A percentile compares a stretch with the other conserved stretches of the same genome.
These are phyloP conservation scores for Pyrrhoderma noxium DNA, from an alignment of 1,284 basidiomycete genomes.

Conservation along the genomic window DNA sequence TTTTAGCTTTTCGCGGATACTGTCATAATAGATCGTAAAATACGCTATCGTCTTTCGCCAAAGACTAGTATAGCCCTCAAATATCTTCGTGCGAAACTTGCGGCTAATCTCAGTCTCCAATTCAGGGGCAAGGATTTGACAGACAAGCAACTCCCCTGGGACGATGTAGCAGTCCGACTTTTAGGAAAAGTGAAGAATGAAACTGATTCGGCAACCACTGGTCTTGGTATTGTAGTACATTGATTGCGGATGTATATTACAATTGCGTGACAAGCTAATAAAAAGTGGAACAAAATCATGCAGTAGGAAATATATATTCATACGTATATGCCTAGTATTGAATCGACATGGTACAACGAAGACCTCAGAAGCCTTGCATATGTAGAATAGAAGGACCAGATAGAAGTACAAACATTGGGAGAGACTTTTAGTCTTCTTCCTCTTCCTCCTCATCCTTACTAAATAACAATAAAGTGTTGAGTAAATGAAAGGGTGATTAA, in stretches of 20 bases:
- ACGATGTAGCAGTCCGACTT: constrained; percentile 58
- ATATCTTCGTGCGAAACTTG: constrained; percentile 64
- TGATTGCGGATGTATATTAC: constrained; percentile 6
- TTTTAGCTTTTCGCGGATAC: constrained; percentile 66
- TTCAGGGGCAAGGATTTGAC: constrained; percentile 57
- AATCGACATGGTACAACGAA: not conserved
- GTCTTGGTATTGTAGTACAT: constrained; percentile 17
- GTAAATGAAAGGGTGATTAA: not conserved
- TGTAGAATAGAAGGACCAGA: not conserved
- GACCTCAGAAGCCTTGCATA: not conserved
- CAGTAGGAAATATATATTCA: not conserved
- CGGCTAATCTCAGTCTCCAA: constrained; percentile 54
- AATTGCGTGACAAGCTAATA: not conserved
- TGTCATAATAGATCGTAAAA: constrained; percentile 79
- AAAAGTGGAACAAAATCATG: not conserved
- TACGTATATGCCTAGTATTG: not conserved
- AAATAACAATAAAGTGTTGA: not conserved
- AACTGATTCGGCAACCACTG: not conserved
- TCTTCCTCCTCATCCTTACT: constrained; percentile 38
- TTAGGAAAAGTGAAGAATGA: constrained; percentile 41
- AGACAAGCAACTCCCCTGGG: constrained; percentile 59
- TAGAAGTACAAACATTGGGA: not conserved
- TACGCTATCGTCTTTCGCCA: constrained; percentile 65
- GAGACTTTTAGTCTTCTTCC: constrained; percentile 34
- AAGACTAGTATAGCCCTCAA: constrained; percentile 81